Evolutionary conservation across 257 asterid genomes (phyloP).

Genomic region (Schizonepeta tenuifolia): DNA sequence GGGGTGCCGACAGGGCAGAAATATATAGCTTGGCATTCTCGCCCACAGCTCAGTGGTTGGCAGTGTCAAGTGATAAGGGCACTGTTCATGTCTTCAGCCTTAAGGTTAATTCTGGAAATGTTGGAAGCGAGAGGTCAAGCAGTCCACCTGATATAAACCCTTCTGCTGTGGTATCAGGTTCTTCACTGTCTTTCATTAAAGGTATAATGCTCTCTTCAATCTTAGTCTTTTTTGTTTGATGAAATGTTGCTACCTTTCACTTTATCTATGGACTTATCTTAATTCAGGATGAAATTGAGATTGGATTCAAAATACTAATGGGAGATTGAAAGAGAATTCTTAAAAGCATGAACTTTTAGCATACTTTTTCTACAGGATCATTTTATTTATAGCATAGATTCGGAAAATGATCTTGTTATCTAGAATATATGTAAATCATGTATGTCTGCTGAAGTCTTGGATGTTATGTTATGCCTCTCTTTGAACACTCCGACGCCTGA

Average conservation of each 20-base stretch:
- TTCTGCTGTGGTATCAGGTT: conserved; percentile 52
- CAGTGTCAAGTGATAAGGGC: conserved; percentile 96
- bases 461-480: conserved; percentile 9
- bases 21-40: conserved; percentile 88
- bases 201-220: conserved; percentile 48
- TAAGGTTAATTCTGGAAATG: conserved; percentile 63
- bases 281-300: conserved; percentile 2
- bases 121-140: conserved; percentile 54
- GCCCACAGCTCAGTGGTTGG: conserved; percentile 85
- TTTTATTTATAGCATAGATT: background rate
- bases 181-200: conserved; percentile 85
- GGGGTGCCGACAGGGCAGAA: conserved; percentile 98
- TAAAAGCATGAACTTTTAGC: background rate
- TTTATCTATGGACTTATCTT: conserved; percentile 10
- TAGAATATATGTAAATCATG: background rate
- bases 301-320: background rate
- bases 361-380: background rate
- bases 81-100: conserved; percentile 88
- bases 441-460: background rate
- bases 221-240: background rate
- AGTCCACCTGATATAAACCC: conserved; percentile 59
- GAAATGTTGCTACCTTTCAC: background rate
- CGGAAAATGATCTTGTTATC: conserved; percentile 4
- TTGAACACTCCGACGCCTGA: conserved; percentile 2
- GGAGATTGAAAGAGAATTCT: background rate